Base-by-base conservation (phyloP, 306 rosid genomes). In the Cucumis hystrix region DNA sequence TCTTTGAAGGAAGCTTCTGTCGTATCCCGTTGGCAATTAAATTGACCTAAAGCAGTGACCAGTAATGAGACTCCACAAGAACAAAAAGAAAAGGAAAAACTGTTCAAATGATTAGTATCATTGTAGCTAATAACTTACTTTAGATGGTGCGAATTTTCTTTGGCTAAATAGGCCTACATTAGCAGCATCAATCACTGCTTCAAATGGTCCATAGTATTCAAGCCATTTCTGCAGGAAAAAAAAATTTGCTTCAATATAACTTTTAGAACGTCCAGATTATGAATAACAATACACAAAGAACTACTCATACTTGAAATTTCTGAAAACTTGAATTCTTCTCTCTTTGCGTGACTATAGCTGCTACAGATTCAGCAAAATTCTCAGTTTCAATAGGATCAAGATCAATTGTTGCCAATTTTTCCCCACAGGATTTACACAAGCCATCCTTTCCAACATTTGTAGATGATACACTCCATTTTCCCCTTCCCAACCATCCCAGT, bases 121-220 rank as follows among this genome's bases (percentile, higher is more conserved):
- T 15, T 25, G 37, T 67, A 49, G 23, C n/a, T 74, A 14, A 4
- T 61, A 79, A 87, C 96, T 85, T 92, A 78, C 98, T 91, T 86
- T 92, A 85, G 90, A 80, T 72, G 97, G 95, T 79, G 71, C 75
- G 86, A 94, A 94, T 66, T 58, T 89, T 85, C 87, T 78, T 83
- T 90, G 97, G 87, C 88, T 81, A 77, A 77, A 87, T 79, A 92
- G 95, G 57, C 95, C 96, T 1, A 94, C 91, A 87, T 94, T 94
- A 65, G 97, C 98, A 70, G 90, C 97, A 90, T 94, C 98, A 57
- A 94, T 81, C 84, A 94, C 97, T 7, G 96, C 97, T 87, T 94
- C 98, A 81, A 91, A 91, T 69, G 98, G 97, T 77, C 97, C 98
- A 83, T 89, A 76, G 77, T 90, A 80, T 79, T 90, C 90, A 10